Percentiles rank a stretch among this genome's conserved stretches.
Conservation (phyloP, 495 filamentous ascomycete genomes). For the Oidiodendron maius region DNA sequence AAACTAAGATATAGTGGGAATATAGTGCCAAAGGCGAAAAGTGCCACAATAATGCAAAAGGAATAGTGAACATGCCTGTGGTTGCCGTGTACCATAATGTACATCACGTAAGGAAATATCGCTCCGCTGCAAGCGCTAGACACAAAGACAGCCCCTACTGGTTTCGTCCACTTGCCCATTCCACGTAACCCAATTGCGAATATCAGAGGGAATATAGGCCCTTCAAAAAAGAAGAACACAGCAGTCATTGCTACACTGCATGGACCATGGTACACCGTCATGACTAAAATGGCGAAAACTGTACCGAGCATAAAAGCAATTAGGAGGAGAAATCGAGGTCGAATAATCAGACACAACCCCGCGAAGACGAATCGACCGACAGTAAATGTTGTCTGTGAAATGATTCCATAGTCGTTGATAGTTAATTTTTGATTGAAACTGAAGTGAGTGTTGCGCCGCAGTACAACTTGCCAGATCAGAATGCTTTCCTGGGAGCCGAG, state of each 20-base stretch:
- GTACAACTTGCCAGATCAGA: conserved; percentile 55
- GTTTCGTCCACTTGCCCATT: conserved; percentile 64
- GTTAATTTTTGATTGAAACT: conserved; percentile 32
- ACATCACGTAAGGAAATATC: conserved; percentile 60
- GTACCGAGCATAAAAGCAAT: conserved; percentile 38
- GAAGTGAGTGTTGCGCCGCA: too few species aligned
- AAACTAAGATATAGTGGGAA: conserved; percentile 58
- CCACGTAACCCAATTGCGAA: conserved; percentile 65
- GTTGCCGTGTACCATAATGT: conserved; percentile 33
- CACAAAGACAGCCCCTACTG: conserved; percentile 60
- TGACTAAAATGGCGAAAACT: conserved; percentile 31
- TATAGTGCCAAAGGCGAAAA: conserved; percentile 48
- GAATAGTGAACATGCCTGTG: conserved; percentile 36
- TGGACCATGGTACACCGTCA: conserved; percentile 40
- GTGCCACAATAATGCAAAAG: conserved; percentile 51
- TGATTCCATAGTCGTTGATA: conserved; percentile 38
- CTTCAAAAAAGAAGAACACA: conserved; percentile 64
- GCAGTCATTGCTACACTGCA: conserved; percentile 51
- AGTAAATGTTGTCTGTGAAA: conserved; percentile 42
- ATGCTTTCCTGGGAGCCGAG: conserved; percentile 66
- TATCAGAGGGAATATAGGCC: conserved; percentile 64
- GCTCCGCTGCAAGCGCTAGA: conserved; percentile 60
- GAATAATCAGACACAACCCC: conserved; percentile 42
- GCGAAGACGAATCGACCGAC: conserved; percentile 41
- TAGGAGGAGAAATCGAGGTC: conserved; percentile 48